phyloP scores from a whole-genome alignment of 1,284 basidiomycete genomes.

The Melampsora allii-populina region DNA sequence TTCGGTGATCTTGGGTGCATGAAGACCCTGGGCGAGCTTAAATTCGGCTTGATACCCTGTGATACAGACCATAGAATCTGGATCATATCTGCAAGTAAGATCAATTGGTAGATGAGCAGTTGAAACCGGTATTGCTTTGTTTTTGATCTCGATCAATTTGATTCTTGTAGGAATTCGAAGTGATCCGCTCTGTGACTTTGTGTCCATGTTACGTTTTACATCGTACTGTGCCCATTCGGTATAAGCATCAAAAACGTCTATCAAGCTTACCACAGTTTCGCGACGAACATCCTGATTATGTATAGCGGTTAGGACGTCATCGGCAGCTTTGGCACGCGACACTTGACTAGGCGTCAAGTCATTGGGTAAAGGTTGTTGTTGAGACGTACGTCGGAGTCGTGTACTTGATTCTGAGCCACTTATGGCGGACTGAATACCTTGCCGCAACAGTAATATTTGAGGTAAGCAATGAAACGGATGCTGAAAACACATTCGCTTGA shows the following conservation, averaged over 20 bases:
- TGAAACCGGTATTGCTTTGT: conserved; percentile 66
- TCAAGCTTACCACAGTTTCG: conserved; percentile 61
- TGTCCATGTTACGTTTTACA: conserved; percentile 41
- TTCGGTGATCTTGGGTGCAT: conserved; percentile 73
- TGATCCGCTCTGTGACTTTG: conserved; percentile 46
- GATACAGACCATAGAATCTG: conserved; percentile 63
- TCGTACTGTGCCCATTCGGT: conserved; percentile 67
- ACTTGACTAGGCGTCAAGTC: conserved; percentile 32
- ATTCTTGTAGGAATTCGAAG: conserved; percentile 46
- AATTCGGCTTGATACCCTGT: conserved; percentile 63
- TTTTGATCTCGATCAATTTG: conserved; percentile 45
- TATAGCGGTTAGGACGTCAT: conserved; percentile 64
- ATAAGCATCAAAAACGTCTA: conserved; percentile 67
- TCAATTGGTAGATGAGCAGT: conserved; percentile 73
- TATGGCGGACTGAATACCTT: conserved; percentile 43
- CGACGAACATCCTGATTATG: conserved; percentile 55
- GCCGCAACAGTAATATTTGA: conserved; percentile 69
- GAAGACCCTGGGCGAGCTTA: conserved; percentile 71
- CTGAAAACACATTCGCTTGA: conserved; percentile 74
- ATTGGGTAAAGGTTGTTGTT: conserved; percentile 24
- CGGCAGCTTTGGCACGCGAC: conserved; percentile 65
- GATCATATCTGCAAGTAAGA: conserved; percentile 63
- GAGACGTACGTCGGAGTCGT: conserved; percentile 43
- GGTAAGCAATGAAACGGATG: conserved; percentile 94
- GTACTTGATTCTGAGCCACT: conserved; percentile 40